These are phyloP conservation scores for Eleusine coracana DNA, from an alignment of 176 grass and related monocot genomes.

Conservation along the genomic window DNA sequence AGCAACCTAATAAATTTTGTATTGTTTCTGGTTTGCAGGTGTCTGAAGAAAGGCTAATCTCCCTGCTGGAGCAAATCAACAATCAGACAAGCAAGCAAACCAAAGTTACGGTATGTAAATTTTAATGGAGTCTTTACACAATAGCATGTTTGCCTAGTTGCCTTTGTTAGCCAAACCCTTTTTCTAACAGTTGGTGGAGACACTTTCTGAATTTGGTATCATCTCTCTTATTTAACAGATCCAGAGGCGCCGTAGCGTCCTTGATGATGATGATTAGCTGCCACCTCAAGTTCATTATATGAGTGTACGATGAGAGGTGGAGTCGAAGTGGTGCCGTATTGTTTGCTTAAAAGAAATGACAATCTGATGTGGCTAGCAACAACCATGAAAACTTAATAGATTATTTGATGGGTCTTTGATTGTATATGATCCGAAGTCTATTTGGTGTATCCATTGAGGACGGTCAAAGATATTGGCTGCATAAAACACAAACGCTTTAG, in stretches of 20 bases:
- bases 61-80: conserved; percentile 87
- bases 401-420: conserved; percentile 3
- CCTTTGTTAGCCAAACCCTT: background rate
- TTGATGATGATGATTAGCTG: conserved; percentile 74
- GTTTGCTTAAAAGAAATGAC: conserved; percentile 10
- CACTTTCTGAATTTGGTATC: background rate
- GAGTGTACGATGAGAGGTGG: background rate
- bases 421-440: conserved; percentile 29
- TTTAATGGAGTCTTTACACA: background rate
- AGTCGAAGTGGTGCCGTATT: background rate
- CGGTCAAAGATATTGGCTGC: background rate
- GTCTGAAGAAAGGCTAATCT: conserved; percentile 86
- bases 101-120: conserved; percentile 84
- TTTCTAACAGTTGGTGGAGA: background rate
- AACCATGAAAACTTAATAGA: conserved; percentile 10
- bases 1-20: background rate
- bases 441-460: background rate
- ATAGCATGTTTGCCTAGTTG: background rate
- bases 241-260: conserved; percentile 77
- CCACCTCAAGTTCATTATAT: background rate
- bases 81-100: conserved; percentile 78
- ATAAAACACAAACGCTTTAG: background rate
- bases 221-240: conserved; percentile 49
- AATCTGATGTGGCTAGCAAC: background rate
- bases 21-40: conserved; percentile 53